Conservation (phyloP, 2,329 filamentous ascomycete genomes). For the Thielaviopsis euricoi region DNA sequence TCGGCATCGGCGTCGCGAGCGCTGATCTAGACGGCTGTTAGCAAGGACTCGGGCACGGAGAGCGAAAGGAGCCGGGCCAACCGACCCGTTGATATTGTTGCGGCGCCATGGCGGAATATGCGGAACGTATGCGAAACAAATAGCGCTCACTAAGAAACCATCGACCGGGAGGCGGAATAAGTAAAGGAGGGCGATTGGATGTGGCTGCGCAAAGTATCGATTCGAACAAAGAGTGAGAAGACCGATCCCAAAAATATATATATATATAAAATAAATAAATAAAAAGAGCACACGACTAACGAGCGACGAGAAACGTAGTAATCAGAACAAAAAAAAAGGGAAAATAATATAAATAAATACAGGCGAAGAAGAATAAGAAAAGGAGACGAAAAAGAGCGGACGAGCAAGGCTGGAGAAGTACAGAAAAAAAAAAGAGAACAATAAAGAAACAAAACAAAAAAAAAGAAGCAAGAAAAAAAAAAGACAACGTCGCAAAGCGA, state of each 20-base stretch:
- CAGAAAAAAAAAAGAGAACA: too few relatives aligned
- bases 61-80: not conserved
- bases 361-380: not conserved
- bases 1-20: conserved; percentile 43
- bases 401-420: too few relatives aligned
- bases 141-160: too few relatives aligned
- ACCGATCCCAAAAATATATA: too few relatives aligned
- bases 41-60: not conserved
- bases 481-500: too few relatives aligned
- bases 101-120: conserved; percentile 2
- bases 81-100: conserved; percentile 11
- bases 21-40: conserved; percentile 29
- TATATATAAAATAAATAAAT: not conserved
- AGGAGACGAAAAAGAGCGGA: too few relatives aligned
- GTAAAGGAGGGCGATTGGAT: too few relatives aligned
- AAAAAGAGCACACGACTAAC: not conserved
- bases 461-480: too few relatives aligned
- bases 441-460: too few relatives aligned
- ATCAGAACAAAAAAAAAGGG: conserved; percentile 1
- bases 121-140: not conserved
- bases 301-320: not conserved
- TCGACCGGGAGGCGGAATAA: too few relatives aligned
- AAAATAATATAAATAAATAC: not conserved
- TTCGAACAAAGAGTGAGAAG: too few relatives aligned
- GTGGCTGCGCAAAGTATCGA: too few relatives aligned